Conservation (phyloP, 2,329 filamentous ascomycete genomes). For the Boeremia exigua region DNA sequence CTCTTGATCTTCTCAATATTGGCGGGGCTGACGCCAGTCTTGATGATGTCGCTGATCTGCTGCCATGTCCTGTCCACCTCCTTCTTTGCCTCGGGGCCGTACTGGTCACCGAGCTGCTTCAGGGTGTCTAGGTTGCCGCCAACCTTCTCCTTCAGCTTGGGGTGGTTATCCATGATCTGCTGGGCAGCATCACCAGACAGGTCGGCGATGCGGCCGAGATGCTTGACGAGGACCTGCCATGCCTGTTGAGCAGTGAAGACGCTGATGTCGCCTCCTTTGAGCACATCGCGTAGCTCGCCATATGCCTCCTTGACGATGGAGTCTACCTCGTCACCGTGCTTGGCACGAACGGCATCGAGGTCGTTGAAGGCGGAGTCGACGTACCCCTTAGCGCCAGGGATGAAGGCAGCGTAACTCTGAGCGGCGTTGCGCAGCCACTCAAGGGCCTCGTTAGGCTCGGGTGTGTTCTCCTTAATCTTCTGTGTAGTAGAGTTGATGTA, state of each 20-base stretch:
- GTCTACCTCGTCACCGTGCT: conserved; percentile 74
- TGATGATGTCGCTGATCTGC: conserved; percentile 68
- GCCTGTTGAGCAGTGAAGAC: conserved; percentile 67
- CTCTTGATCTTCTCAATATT: conserved; percentile 63
- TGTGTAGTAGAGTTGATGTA: conserved; percentile 67
- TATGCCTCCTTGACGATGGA: conserved; percentile 72
- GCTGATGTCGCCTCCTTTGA: conserved; percentile 65
- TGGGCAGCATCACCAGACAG: conserved; percentile 67
- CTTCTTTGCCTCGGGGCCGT: conserved; percentile 79
- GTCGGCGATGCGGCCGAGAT: conserved; percentile 64
- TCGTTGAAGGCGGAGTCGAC: conserved; percentile 75
- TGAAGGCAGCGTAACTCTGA: conserved; percentile 72
- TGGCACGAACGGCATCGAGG: conserved; percentile 69
- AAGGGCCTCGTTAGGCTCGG: conserved; percentile 70
- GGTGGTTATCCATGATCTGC: conserved; percentile 76
- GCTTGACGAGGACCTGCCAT: conserved; percentile 68
- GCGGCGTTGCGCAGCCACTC: conserved; percentile 69
- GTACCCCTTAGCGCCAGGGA: conserved; percentile 73
- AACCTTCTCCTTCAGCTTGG: conserved; percentile 73
- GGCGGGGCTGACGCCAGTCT: conserved; percentile 64
- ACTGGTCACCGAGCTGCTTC: conserved; percentile 71
- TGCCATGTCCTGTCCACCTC: conserved; percentile 74
- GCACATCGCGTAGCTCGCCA: conserved; percentile 67
- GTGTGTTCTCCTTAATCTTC: conserved; percentile 67
- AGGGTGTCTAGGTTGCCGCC: conserved; percentile 72